phyloP scores from a whole-genome alignment of 2,329 filamentous ascomycete genomes.

The Corniculantispora saksenae region DNA sequence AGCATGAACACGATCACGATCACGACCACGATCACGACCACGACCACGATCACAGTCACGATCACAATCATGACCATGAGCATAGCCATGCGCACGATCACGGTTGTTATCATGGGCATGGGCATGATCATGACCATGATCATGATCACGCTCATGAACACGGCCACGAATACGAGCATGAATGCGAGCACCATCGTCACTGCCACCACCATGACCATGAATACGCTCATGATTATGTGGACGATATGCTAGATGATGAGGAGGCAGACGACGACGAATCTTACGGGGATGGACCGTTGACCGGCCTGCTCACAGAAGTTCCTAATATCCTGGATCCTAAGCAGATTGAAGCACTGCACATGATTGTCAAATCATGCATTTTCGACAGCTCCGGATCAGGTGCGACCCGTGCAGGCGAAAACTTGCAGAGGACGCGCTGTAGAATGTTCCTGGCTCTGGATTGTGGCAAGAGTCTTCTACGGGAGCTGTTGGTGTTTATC shows the following conservation, averaged over 20 bases:
- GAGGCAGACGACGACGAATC: conserved; percentile 75
- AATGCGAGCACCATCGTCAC: conserved; percentile 34
- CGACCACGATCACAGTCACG: conserved; percentile 19
- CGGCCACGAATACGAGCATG: conserved; percentile 46
- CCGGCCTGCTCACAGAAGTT: conserved; percentile 87
- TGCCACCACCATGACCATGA: conserved; percentile 37
- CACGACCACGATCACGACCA: conserved; percentile 23
- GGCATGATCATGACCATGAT: conserved; percentile 23
- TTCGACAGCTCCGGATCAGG: conserved; percentile 77
- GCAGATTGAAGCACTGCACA: conserved; percentile 92
- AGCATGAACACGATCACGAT: conserved; percentile 48
- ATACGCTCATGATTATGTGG: conserved; percentile 47
- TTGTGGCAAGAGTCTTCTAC: conserved; percentile 83
- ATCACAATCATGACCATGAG: conserved; percentile 25
- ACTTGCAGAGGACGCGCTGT: conserved; percentile 86
- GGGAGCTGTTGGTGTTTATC: conserved; percentile 92
- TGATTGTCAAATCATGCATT: conserved; percentile 96
- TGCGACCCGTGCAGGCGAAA: conserved; percentile 67
- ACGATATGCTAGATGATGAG: conserved; percentile 65
- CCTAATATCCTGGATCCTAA: conserved; percentile 91
- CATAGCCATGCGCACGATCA: conserved; percentile 29
- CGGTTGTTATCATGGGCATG: conserved; percentile 35
- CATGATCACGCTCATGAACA: conserved; percentile 33
- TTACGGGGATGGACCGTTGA: conserved; percentile 75
- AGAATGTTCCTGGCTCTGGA: conserved; percentile 88